phyloP scores from a whole-genome alignment of 139 green algal genomes.

The Chlorella ohadii region DNA sequence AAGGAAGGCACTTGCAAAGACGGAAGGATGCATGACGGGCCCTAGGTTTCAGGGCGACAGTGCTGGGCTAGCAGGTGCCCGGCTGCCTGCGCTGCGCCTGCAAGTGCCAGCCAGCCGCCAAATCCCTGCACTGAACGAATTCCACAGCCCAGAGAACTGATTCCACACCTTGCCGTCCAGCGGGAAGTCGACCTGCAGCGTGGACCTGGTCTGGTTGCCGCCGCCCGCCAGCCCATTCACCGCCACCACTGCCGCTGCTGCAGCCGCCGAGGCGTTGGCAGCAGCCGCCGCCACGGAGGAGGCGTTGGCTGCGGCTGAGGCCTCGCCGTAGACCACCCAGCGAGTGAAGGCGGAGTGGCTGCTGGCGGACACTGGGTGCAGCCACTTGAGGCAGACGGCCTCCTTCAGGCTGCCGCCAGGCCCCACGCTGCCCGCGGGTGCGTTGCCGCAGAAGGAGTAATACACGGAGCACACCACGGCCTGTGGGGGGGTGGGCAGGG shows the following conservation, averaged over 20 bases:
- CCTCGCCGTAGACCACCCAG: conserved; percentile 80
- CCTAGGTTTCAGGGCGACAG: too few species aligned
- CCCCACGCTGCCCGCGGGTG: background rate
- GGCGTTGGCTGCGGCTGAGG: background rate
- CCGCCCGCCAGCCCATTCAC: background rate
- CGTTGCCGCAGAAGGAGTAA: conserved; percentile 82
- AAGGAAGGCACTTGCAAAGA: too few species aligned
- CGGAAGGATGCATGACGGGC: too few species aligned
- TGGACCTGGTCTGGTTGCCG: conserved; percentile 4
- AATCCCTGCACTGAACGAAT: too few species aligned
- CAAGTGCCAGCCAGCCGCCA: too few species aligned
- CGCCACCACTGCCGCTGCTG: background rate
- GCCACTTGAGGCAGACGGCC: conserved; percentile 74
- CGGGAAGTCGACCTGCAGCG: conserved; percentile 11
- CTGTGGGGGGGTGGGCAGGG: background rate
- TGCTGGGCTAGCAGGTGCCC: too few species aligned
- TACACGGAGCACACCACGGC: conserved; percentile 69
- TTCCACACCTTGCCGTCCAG: conserved; percentile 27
- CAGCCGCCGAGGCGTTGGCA: background rate
- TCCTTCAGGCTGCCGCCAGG: background rate
- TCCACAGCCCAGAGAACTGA: too few species aligned
- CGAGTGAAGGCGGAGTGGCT: conserved; percentile 73
- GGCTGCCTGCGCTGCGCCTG: too few species aligned
- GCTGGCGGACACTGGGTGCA: conserved; percentile 70
- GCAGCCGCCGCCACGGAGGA: background rate